phyloP scores from a whole-genome alignment of 2,329 filamentous ascomycete genomes.

The Pezicula carpinea region DNA sequence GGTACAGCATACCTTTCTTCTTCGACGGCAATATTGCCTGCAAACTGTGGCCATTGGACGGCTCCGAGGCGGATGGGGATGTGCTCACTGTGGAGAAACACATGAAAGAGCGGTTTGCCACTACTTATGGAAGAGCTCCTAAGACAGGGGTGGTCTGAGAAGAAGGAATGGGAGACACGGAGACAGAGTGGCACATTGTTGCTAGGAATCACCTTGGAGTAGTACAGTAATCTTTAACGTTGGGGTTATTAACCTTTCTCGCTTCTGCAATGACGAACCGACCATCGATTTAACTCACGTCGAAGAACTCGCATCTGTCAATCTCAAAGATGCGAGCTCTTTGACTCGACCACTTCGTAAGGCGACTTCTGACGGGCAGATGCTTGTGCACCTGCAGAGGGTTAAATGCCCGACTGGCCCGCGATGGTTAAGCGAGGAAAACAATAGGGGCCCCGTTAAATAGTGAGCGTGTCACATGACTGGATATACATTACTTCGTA shows the following conservation, averaged over 20 bases:
- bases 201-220: neutral
- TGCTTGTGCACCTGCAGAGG: too few species aligned
- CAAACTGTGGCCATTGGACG: slow-evolving; percentile 22
- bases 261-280: neutral
- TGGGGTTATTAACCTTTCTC: neutral
- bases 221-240: neutral
- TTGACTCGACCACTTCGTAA: too few species aligned
- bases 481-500: too few species aligned
- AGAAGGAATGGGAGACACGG: neutral
- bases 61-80: slow-evolving; percentile 9
- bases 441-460: too few species aligned
- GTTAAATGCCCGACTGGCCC: too few species aligned
- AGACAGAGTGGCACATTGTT: neutral
- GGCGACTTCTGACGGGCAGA: too few species aligned
- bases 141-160: slow-evolving; percentile 4
- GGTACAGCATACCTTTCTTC: slow-evolving; percentile 52
- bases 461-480: too few species aligned
- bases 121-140: slow-evolving; percentile 20
- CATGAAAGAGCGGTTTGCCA: slow-evolving; percentile 23
- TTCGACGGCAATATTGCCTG: slow-evolving; percentile 47
- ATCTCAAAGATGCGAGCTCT: too few species aligned
- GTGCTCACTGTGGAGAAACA: slow-evolving; percentile 22
- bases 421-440: too few species aligned
- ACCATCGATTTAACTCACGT: neutral
- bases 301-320: neutral